A percentile compares a stretch with the other conserved stretches of the same genome.
phyloP scores from a whole-genome alignment of 495 filamentous ascomycete genomes.

The Coniosporium apollinis region DNA sequence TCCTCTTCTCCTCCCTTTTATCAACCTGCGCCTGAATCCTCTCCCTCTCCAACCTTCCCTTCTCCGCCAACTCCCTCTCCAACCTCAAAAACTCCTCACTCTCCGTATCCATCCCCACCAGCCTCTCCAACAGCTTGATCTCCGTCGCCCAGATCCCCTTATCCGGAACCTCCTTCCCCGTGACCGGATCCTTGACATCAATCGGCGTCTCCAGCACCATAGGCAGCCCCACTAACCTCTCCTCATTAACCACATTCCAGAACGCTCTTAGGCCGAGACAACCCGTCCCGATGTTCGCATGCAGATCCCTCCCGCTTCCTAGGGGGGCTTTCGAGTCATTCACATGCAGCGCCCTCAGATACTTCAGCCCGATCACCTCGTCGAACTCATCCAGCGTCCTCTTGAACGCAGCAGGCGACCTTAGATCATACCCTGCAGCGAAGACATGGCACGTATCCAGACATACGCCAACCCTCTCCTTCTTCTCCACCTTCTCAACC shows the following conservation, averaged over 20 bases:
- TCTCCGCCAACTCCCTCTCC: constrained; percentile 45
- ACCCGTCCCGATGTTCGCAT: constrained; percentile 87
- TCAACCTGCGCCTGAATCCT: constrained; percentile 64
- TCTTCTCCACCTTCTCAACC: constrained; percentile 60
- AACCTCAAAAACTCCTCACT: constrained; percentile 47
- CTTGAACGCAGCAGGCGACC: constrained; percentile 53
- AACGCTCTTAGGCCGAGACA: constrained; percentile 84
- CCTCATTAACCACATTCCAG: constrained; percentile 77
- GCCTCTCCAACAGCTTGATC: constrained; percentile 53
- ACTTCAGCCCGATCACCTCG: constrained; percentile 56
- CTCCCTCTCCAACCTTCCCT: constrained; percentile 51
- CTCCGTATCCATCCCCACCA: constrained; percentile 69
- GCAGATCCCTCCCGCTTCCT: constrained; percentile 60
- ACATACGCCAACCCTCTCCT: constrained; percentile 82
- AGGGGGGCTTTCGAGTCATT: constrained; percentile 90
- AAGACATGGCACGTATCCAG: constrained; percentile 95
- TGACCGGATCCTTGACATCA: constrained; percentile 48
- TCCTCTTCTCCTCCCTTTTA: constrained; percentile 40
- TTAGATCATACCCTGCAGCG: constrained; percentile 81
- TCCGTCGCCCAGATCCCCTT: constrained; percentile 24
- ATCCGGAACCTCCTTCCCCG: constrained; percentile 59
- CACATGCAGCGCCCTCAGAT: constrained; percentile 72
- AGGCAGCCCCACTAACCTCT: constrained; percentile 56
- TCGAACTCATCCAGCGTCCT: constrained; percentile 62
- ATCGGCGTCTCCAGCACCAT: constrained; percentile 94